Evolutionary conservation across 768 basidiomycete genomes (phyloP).

Genomic region (Boletus reticuloceps): DNA sequence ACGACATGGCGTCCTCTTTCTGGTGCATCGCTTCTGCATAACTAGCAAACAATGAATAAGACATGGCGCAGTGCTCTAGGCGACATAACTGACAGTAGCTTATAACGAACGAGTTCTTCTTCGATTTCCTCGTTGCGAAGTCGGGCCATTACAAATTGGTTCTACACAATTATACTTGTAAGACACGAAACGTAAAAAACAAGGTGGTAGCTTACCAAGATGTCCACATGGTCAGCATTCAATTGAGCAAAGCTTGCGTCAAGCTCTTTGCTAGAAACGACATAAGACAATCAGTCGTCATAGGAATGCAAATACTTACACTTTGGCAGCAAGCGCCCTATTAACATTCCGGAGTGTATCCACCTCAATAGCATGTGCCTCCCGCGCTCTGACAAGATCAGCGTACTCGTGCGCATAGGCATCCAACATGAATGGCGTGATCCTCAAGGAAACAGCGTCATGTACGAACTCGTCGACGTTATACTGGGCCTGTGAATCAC

Average conservation of each 20-base stretch:
- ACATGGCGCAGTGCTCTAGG: background rate
- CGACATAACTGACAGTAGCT: slow-evolving; percentile 58
- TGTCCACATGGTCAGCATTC: slow-evolving; percentile 78
- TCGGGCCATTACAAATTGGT: slow-evolving; percentile 86
- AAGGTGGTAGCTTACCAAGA: slow-evolving; percentile 47
- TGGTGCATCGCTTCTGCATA: slow-evolving; percentile 78
- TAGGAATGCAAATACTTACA: slow-evolving; percentile 52
- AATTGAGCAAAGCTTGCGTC: slow-evolving; percentile 77
- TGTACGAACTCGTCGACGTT: slow-evolving; percentile 80
- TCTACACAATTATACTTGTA: slow-evolving; percentile 46
- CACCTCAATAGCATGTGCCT: slow-evolving; percentile 81
- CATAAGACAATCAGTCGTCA: background rate
- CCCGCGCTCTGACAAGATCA: slow-evolving; percentile 70
- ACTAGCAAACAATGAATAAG: slow-evolving; percentile 23
- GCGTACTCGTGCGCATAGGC: slow-evolving; percentile 86
- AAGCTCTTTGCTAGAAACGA: slow-evolving; percentile 62
- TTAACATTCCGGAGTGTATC: slow-evolving; percentile 82
- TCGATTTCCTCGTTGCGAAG: slow-evolving; percentile 92
- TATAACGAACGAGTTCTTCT: slow-evolving; percentile 90
- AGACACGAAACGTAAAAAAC: slow-evolving; percentile 13
- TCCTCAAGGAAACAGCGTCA: slow-evolving; percentile 80
- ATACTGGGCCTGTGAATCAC: slow-evolving; percentile 40
- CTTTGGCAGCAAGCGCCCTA: slow-evolving; percentile 67
- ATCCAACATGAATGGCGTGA: slow-evolving; percentile 97
- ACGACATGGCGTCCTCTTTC: slow-evolving; percentile 68